A percentile compares a stretch with the other conserved stretches of the same genome.
phyloP scores from a whole-genome alignment of 768 basidiomycete species.

The button mushroom (Agaricus bisporus) region DNA sequence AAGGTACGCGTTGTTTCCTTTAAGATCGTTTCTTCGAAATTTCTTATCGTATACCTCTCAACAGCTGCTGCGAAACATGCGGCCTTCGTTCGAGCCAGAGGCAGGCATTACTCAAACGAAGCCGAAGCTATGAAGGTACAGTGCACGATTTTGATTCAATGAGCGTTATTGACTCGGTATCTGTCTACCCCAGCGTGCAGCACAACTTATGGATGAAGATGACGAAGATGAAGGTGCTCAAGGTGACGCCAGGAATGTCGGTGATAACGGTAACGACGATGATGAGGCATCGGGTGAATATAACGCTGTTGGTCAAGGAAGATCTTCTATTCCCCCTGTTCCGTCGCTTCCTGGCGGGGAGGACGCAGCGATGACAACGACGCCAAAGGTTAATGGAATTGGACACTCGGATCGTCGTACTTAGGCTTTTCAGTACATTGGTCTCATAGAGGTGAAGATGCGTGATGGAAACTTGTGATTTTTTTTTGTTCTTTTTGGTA shows the following conservation, averaged over 20 bases:
- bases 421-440: background rate
- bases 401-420: slow-evolving; percentile 6
- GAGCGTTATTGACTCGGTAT: background rate
- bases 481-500: too few relatives aligned
- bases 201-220: slow-evolving; percentile 56
- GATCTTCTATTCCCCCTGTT: background rate
- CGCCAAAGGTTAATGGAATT: slow-evolving; percentile 24
- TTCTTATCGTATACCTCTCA: too few relatives aligned
- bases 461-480: too few relatives aligned
- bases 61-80: slow-evolving; percentile 83
- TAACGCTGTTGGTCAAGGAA: background rate
- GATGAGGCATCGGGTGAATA: background rate
- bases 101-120: slow-evolving; percentile 85
- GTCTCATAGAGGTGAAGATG: too few relatives aligned
- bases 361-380: background rate
- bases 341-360: background rate
- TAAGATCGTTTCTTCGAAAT: background rate
- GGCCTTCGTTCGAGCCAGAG: slow-evolving; percentile 73
- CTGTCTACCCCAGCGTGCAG: slow-evolving; percentile 45
- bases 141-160: background rate
- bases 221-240: slow-evolving; percentile 43
- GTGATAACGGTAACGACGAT: slow-evolving; percentile 20
- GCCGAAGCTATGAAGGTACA: slow-evolving; percentile 88
- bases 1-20: slow-evolving; percentile 44
- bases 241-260: slow-evolving; percentile 18